Evolutionary conservation across 306 rosid species (phyloP).

Genomic region (Trifolium fragiferum): DNA sequence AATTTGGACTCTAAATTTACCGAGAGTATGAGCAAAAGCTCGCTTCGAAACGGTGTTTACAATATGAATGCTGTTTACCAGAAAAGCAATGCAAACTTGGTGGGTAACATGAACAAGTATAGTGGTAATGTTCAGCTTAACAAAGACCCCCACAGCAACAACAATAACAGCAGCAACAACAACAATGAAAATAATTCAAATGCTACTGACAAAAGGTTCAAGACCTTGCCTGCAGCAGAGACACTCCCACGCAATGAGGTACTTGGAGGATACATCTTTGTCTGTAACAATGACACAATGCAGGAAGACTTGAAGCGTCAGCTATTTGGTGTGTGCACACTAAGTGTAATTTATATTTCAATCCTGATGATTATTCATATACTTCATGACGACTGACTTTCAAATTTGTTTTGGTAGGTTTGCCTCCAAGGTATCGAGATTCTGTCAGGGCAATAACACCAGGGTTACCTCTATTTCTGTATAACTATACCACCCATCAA

Average conservation of each 20-base stretch:
- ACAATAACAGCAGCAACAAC: constrained; percentile 35
- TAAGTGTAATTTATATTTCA: background rate
- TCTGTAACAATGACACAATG: constrained; percentile 97
- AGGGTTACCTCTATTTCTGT: constrained; percentile 89
- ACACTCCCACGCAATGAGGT: constrained; percentile 97
- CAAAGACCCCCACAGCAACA: constrained; percentile 64
- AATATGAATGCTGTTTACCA: constrained; percentile 77
- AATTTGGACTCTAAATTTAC: constrained; percentile 71
- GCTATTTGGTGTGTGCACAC: constrained; percentile 66
- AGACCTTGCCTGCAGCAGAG: constrained; percentile 97
- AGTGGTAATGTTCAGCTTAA: constrained; percentile 60
- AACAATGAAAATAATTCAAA: constrained; percentile 56
- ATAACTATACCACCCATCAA: constrained; percentile 96
- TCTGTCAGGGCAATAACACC: constrained; percentile 97
- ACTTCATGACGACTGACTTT: constrained; percentile 34
- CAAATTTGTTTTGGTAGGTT: constrained; percentile 56
- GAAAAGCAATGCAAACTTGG: constrained; percentile 64
- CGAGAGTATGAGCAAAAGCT: constrained; percentile 67
- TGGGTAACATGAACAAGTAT: constrained; percentile 74
- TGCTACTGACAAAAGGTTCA: constrained; percentile 88
- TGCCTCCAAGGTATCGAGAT: constrained; percentile 97
- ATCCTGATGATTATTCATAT: constrained; percentile 22
- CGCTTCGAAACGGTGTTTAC: constrained; percentile 66
- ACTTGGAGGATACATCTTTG: constrained; percentile 99
- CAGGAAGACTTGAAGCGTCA: constrained; percentile 98